Evolutionary conservation across 306 rosid species (phyloP), one percentile per base, ranked within the genome.

Genomic region (Acmispon strigosus): DNA sequence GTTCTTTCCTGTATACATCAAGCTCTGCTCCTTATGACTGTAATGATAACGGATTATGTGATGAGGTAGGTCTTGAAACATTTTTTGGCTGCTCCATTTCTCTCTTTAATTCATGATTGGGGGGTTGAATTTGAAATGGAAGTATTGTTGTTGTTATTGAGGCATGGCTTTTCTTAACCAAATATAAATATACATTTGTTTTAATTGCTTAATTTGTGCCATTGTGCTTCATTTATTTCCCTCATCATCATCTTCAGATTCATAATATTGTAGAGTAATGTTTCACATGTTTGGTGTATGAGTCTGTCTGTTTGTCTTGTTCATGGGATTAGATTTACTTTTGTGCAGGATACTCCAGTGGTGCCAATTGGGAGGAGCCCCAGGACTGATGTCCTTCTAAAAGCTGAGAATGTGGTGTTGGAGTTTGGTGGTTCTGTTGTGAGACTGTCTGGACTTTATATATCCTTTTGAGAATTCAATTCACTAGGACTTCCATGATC

Each of bases 21-120:
- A 90, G 97, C 72, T 89, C 99, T 75, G 99, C 99, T 11, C 95
- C 91, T 6, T 94, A 89, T 76, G 96, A 89, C 76, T 80, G 99
- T 72, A 81, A 80, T 2, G 87, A 94, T 56, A 94, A 94, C 76
- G 95, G 99, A 71, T 79, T 76, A 49, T 94, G 99, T 67, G 81
- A 94, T 75, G 99, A 91, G 95, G 97, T 92, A 54, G 61, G 72
- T 73, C 58, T 77, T 47, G 37, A 37, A 79, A 39, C 60, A 44
- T 55, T 51, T 29, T 74, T 73, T 66, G 18, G 2, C 15, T 39
- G 22, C n/a, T 66, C 36, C 12, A 49, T 9, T 13, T 10, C 53
- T 11, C 36, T 63, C 66, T 14, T 56, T 41, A 14, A 49, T 9
- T 77, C 12, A 10, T 27, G 4, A 4, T 4, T 27, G 32, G 3